A percentile compares a stretch with the other conserved stretches of the same genome.
phyloP scores from a whole-genome alignment of 2,329 filamentous ascomycete species.

The Cladosporium oxysporum region DNA sequence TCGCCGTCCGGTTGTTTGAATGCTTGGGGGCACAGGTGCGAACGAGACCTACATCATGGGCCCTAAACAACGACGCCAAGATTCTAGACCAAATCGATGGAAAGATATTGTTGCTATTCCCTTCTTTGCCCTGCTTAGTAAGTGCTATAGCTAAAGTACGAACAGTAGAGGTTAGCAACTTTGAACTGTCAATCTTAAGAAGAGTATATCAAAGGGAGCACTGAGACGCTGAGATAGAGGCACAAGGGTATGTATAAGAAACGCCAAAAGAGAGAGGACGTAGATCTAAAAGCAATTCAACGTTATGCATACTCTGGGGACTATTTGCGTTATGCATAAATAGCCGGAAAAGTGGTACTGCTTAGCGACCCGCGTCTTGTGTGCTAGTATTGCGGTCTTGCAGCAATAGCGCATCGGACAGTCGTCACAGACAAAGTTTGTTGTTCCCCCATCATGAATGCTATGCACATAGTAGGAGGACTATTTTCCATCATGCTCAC shows the following conservation, averaged over 20 bases:
- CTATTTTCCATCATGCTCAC: background rate
- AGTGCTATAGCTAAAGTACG: background rate
- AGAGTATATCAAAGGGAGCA: background rate
- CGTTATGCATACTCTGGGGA: background rate
- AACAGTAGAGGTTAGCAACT: background rate
- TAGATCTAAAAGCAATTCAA: background rate
- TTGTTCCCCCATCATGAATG: background rate
- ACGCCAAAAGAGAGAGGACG: background rate
- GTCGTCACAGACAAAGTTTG: background rate
- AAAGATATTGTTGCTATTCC: too few relatives aligned
- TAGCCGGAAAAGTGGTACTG: too few relatives aligned
- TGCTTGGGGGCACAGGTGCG: background rate
- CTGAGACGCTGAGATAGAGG: background rate
- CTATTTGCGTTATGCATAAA: too few relatives aligned
- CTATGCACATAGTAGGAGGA: background rate
- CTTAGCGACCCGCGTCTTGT: too few relatives aligned
- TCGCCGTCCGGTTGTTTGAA: background rate
- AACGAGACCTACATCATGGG: background rate
- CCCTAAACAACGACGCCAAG: background rate
- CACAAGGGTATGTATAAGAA: background rate
- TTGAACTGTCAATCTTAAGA: background rate
- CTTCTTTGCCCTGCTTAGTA: background rate
- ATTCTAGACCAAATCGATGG: background rate
- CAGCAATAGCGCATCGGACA: background rate
- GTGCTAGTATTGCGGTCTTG: background rate